These are phyloP conservation scores for Trichopus zeylanicus DNA, from an alignment of 116 monocot species.

Conservation along the genomic window DNA sequence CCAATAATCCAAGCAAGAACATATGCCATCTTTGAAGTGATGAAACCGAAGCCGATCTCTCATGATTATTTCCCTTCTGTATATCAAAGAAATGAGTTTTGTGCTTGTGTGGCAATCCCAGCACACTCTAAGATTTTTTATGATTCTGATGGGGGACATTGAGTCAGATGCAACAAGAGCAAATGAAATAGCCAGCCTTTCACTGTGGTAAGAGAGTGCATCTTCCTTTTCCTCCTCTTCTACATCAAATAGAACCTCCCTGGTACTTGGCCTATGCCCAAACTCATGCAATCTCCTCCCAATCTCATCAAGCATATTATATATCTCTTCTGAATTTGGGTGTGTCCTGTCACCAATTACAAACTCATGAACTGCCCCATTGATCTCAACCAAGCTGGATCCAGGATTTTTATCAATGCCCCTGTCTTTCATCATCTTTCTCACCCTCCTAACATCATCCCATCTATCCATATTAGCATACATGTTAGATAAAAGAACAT, in stretches of 20 bases:
- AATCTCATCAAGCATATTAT: constrained; percentile 26
- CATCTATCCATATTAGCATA: constrained; percentile 31
- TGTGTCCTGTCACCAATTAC: constrained; percentile 23
- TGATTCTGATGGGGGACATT: constrained; percentile 11
- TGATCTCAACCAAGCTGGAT: constrained; percentile 35
- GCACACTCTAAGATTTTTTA: constrained; percentile 29
- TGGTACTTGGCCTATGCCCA: constrained; percentile 14
- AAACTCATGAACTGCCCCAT: constrained; percentile 41
- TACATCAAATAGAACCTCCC: constrained; percentile 16
- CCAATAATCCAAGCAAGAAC: constrained; percentile 19
- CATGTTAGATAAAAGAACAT: constrained; percentile 45
- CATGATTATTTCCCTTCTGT: constrained; percentile 22
- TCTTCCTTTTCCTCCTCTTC: constrained; percentile 27
- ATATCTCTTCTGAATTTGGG: constrained; percentile 21
- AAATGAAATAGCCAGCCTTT: constrained; percentile 21
- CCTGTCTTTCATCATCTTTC: constrained; percentile 35
- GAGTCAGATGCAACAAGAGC: constrained; percentile 9
- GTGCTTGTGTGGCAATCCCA: constrained; percentile 16
- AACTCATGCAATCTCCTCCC: constrained; percentile 14
- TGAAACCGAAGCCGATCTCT: constrained; percentile 23
- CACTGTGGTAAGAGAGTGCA: constrained; percentile 17
- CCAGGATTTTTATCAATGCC: constrained; percentile 44
- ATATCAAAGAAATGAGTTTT: constrained; percentile 20
- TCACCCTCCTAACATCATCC: constrained; percentile 32
- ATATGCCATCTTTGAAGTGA: constrained; percentile 12